Evolutionary conservation across 768 basidiomycete species (phyloP), one percentile per base, ranked within the genome.

Genomic region (Kondoa subrosea): DNA sequence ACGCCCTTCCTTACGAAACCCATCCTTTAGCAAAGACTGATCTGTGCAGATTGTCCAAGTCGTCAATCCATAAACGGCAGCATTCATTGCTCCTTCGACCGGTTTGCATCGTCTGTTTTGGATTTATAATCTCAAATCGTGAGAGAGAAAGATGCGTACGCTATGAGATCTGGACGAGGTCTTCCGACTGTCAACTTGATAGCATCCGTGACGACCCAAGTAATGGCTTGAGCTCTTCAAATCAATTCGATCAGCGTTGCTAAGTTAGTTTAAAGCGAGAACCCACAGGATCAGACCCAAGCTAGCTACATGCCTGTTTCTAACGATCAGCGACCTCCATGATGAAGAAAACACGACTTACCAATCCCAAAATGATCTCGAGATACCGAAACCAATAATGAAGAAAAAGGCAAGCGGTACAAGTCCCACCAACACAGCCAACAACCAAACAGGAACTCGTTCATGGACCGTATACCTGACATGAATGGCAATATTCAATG

Each of bases 11-110:
- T 50, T 50, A 50, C 88, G 83, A 80, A 89, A 96, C 1, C 91
- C 92, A 77, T 93, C 89, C 31, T 80, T 78, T 71, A 91, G 76
- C 30, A 85, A 81, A 4, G 74, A 71, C 21, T 76, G 72, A 70
- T 87, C 78, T 0, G 88, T 89, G 77, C 95, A 99, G 65, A 93
- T 85, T 3, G 82, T 81, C 65, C 81, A 83, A n/a, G 81, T 84
- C 0, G 85, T 84, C 4, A 97, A 79, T 0, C 88, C 87, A 71
- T 83, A 93, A 0, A 78, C 73, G 0, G 80, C 75, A 3, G 85
- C 83, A 73, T 95, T 86, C 1, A 77, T 78, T 1, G 87, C 80
- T 2, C 85, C 88, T 0, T 0, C 66, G 32, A 68, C 77, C 2
- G 90, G 90, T 34, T 85, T 82, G 75, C 91, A 93, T 14, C 87